These are phyloP conservation scores for Bidens hawaiensis DNA, from an alignment of 140 eudicot species.

Conservation along the genomic window DNA sequence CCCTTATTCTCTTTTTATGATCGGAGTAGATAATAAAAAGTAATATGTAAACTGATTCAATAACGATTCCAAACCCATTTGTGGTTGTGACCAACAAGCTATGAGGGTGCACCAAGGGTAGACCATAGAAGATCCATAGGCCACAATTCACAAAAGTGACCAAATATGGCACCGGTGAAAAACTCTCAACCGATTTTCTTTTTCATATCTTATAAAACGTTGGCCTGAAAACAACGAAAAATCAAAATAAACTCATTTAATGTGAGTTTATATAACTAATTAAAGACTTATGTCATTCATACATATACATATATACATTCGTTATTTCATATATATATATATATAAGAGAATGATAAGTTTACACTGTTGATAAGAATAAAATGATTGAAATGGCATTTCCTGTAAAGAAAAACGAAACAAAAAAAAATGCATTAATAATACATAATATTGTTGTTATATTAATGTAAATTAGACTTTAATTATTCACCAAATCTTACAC, in stretches of 20 bases:
- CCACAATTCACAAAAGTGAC: conserved; percentile 39
- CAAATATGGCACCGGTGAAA: conserved; percentile 35
- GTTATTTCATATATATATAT: not conserved
- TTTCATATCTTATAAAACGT: conserved; percentile 37
- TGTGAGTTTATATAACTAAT: not conserved
- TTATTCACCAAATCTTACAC: not conserved
- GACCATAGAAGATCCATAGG: conserved; percentile 30
- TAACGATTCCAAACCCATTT: conserved; percentile 29
- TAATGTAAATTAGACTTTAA: not conserved
- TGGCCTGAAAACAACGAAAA: conserved; percentile 25
- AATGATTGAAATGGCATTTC: conserved; percentile 28
- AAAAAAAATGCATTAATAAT: not conserved
- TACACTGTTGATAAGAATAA: conserved; percentile 44
- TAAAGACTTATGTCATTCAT: not conserved
- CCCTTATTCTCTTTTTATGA: conserved; percentile 24
- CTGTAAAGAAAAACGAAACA: conserved; percentile 8
- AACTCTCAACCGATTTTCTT: conserved; percentile 30
- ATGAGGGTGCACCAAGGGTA: conserved; percentile 31
- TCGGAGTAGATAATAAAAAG: conserved; percentile 35
- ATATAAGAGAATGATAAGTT: not conserved
- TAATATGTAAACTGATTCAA: conserved; percentile 31
- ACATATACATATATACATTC: not conserved
- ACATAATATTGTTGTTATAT: too few relatives aligned
- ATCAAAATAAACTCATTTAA: not conserved
- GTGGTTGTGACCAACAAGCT: conserved; percentile 33